Percentiles rank a stretch among this genome's conserved stretches.
phyloP scores from a whole-genome alignment of 306 rosid genomes.

The Fragaria iinumae region DNA sequence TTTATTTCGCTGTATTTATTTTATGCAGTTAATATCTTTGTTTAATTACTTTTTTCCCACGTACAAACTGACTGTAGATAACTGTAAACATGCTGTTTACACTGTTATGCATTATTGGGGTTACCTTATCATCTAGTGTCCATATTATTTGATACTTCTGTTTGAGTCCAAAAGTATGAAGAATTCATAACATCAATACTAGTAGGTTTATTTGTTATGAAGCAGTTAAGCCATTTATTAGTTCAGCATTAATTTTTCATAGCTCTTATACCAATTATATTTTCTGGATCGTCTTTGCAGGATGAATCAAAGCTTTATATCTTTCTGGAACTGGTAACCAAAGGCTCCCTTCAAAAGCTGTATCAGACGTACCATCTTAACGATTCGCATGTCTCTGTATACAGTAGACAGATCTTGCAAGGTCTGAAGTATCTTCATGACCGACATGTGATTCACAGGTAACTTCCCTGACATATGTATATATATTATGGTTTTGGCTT shows the following conservation, averaged over 20 bases:
- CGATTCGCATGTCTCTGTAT: constrained; percentile 83
- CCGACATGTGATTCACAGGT: constrained; percentile 88
- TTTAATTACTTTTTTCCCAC: background rate
- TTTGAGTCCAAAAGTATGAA: background rate
- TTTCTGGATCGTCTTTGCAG: constrained; percentile 46
- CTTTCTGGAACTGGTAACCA: constrained; percentile 84
- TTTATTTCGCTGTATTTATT: background rate
- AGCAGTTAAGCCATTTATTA: background rate
- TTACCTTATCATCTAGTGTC: constrained; percentile 1
- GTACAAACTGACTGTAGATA: background rate
- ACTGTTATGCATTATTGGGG: background rate
- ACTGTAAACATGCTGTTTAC: background rate
- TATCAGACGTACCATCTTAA: constrained; percentile 56
- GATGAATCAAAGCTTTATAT: constrained; percentile 77
- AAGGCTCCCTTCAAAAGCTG: constrained; percentile 79
- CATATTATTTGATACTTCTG: background rate
- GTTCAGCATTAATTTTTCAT: background rate
- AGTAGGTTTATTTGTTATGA: background rate
- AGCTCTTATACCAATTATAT: constrained; percentile 1
- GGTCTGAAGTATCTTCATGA: constrained; percentile 98
- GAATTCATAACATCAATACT: background rate
- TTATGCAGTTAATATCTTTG: background rate
- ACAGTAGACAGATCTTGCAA: constrained; percentile 80
- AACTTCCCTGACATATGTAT: constrained; percentile 25
- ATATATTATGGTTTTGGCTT: background rate